Evolutionary conservation across 768 basidiomycete species (phyloP), one percentile per base, ranked within the genome.

Genomic region (Phlebiopsis flavidoalba): DNA sequence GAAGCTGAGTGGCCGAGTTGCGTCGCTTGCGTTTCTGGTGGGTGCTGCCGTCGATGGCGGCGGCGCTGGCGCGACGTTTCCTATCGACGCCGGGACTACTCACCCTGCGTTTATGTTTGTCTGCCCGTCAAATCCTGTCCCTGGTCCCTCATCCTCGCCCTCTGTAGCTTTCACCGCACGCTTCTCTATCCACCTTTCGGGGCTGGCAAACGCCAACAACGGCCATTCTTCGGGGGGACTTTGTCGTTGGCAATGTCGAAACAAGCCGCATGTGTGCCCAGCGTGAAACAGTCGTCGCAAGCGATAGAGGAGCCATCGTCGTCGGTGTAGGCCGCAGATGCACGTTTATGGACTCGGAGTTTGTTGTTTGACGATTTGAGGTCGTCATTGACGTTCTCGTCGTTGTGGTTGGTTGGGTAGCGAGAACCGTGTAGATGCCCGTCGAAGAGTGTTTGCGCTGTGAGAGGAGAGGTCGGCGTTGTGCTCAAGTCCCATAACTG

Each of bases 221-320:
- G n/a, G 73, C 79, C 89, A 94, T 59, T 86, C 82, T 51, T 93
- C 91, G 1, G 89, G 1, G 89, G 88, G 0, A 90, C 86, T 48
- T 73, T 65, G 66, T 77, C 81, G 56, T 80, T 73, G 12, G 77
- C 74, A 63, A 89, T 86, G 51, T 77, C 82, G 65, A 89, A 89
- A 73, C 94, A 95, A 8, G 83, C 85, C 7, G 83, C 86, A 74
- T 95, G 93, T 65, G 87, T 88, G 92, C 93, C 95, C 43, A 87
- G 81, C 40, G 40, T 21, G 80, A 81, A n/a, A 69, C 93, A 95
- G 53, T 76, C 70, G 71, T 95, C 93, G 74, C 93, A 95, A 10
- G 88, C 89, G 63, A 95, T 90, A 10, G 86, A 88, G 71, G 88
- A 91, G 21, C 92, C 92, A 70, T 93, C 91, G 73, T 93, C 93